Percentiles rank a stretch among this genome's conserved stretches.
Conservation (phyloP, 2,329 filamentous ascomycete genomes). For the Pestalotiopsis sp. region DNA sequence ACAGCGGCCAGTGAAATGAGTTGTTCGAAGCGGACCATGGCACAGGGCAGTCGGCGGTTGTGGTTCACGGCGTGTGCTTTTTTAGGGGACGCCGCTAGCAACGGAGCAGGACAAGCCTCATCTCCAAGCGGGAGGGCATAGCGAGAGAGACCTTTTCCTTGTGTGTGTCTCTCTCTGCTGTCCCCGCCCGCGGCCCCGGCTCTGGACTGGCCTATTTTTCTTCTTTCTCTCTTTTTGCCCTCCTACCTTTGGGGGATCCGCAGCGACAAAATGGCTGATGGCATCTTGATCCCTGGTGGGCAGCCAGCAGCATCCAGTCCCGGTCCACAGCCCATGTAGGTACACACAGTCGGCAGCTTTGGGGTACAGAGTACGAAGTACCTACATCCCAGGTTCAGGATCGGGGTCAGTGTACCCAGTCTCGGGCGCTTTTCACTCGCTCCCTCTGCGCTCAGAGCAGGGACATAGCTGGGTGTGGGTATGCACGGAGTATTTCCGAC, state of each 20-base stretch:
- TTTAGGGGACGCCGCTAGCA: conserved; percentile 7
- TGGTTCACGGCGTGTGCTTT: conserved; percentile 13
- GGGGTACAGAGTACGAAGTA: background rate
- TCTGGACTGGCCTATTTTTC: background rate
- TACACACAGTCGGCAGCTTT: background rate
- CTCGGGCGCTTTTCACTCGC: background rate
- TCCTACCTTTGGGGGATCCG: background rate
- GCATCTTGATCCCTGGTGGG: background rate
- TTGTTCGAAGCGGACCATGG: background rate
- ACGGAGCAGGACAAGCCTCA: conserved; percentile 6
- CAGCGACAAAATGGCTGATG: background rate
- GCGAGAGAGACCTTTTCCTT: background rate
- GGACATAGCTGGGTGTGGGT: conserved; percentile 12
- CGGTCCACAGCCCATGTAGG: background rate
- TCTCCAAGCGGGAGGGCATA: conserved; percentile 1
- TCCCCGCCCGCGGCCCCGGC: background rate
- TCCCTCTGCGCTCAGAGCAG: background rate
- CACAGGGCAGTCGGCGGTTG: conserved; percentile 10
- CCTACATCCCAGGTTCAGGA: background rate
- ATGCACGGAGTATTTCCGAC: conserved; percentile 8
- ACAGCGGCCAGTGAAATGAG: conserved; percentile 10
- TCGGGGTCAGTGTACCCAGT: background rate
- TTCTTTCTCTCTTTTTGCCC: background rate
- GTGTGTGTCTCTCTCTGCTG: background rate
- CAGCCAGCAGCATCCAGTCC: background rate